These are phyloP conservation scores for Mucor irregularis DNA, from an alignment of 371 early-diverging fungal species.

Conservation along the genomic window DNA sequence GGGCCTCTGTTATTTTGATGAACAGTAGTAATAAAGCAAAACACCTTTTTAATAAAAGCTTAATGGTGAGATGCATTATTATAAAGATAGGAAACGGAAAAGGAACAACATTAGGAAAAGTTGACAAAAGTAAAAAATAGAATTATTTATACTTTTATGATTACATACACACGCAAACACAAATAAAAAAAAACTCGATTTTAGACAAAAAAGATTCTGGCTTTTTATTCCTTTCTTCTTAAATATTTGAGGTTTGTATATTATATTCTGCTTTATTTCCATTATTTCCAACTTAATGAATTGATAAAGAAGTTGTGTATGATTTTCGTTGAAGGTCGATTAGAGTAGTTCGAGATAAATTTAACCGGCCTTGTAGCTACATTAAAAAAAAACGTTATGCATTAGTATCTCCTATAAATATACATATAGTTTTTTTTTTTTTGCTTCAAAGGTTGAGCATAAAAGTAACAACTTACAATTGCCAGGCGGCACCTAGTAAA, in stretches of 20 bases:
- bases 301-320: background rate
- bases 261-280: background rate
- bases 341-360: background rate
- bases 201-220: background rate
- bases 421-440: background rate
- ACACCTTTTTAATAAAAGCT: background rate
- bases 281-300: background rate
- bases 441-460: background rate
- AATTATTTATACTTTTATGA: constrained; percentile 3
- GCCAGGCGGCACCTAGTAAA: constrained; percentile 38
- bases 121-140: background rate
- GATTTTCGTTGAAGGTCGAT: background rate
- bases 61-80: constrained; percentile 5
- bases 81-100: background rate
- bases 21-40: background rate
- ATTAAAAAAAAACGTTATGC: constrained; percentile 3
- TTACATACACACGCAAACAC: background rate
- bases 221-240: background rate
- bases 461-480: constrained; percentile 45
- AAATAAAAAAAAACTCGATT: constrained; percentile 1
- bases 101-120: background rate
- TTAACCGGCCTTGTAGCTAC: constrained; percentile 51
- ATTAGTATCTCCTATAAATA: background rate
- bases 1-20: background rate
- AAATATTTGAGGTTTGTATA: background rate